Evolutionary conservation across 164 flowering plant species (phyloP), one percentile per base, ranked within the genome.

Genomic region (Stephania cephalantha): DNA sequence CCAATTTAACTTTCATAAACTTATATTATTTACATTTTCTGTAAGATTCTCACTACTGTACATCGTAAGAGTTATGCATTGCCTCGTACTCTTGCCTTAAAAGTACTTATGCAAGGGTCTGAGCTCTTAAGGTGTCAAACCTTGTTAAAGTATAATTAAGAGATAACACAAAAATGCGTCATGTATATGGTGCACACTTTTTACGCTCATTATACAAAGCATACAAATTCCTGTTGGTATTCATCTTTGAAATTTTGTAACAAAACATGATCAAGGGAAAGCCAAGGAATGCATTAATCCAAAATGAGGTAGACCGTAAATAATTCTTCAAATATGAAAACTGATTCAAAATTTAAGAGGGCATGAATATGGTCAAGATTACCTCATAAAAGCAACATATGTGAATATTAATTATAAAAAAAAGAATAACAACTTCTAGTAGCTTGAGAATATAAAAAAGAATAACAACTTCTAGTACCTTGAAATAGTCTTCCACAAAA

Each of bases 401-500:
- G 18, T 35, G 42, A 35, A 35, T 35, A 35, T 35, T 35, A 35
- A 35, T 35, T 35, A 35, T 35, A 35, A 35, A 35, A 35, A n/a
- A 31, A 31, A 31, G 35, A 31, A 31, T 31, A 31, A 31, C 35
- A 11, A 25, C 69, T 15, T n/a, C 35, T 7, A 48, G 53, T 7
- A 1, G 3, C 53, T 48, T 31, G 35, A 31, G 4, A 64, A 30
- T 18, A 71, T 20, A 42, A 79, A 46, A 67, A 72, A 48, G 20
- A n/a, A 10, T 13, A 30, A 6, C 53, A 48, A 35, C 70, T n/a
- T 31, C 70, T 31, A 53, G 12, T 85, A 95, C 99, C 99, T 93
- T 95, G 80, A 95, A 95, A 80, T 95, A 93, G 79, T 92, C 93
- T 76, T 92, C 97, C 77, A 95, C 98, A 85, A 95, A 95, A 86